Evolutionary conservation across 2,329 filamentous ascomycete genomes (phyloP).

Genomic region (Exophiala viscosa): DNA sequence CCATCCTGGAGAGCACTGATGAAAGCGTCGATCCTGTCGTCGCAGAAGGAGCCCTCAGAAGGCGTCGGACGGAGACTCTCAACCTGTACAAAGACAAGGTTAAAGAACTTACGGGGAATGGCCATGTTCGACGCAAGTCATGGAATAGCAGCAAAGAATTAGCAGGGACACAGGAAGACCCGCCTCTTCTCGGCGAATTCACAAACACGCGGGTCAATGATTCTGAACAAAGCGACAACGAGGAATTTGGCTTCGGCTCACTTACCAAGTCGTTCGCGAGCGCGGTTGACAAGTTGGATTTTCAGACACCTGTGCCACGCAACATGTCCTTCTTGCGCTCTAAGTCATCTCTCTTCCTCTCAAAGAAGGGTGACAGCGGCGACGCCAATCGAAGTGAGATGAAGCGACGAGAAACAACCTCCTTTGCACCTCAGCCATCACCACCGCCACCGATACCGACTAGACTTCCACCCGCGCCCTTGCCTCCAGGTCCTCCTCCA

Average conservation of each 20-base stretch:
- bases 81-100: slow-evolving; percentile 21
- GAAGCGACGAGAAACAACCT: slow-evolving; percentile 1
- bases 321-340: slow-evolving; percentile 14
- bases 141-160: slow-evolving; percentile 10
- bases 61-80: slow-evolving; percentile 13
- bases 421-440: neutral
- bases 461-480: neutral
- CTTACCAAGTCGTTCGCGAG: slow-evolving; percentile 26
- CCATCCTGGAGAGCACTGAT: neutral
- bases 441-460: neutral
- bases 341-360: slow-evolving; percentile 18
- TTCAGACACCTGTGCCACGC: slow-evolving; percentile 15
- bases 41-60: neutral
- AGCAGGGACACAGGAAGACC: slow-evolving; percentile 1
- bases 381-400: neutral
- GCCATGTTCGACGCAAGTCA: slow-evolving; percentile 15
- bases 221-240: slow-evolving; percentile 16
- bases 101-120: slow-evolving; percentile 15
- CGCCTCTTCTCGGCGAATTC: slow-evolving; percentile 17
- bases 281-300: slow-evolving; percentile 26
- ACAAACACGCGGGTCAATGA: neutral
- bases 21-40: neutral
- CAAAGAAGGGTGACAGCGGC: slow-evolving; percentile 9
- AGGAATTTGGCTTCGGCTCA: slow-evolving; percentile 20
- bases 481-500: neutral